These are phyloP conservation scores for Sporothrix euskadiensis DNA, from an alignment of 2,329 filamentous ascomycete species.

Conservation along the genomic window DNA sequence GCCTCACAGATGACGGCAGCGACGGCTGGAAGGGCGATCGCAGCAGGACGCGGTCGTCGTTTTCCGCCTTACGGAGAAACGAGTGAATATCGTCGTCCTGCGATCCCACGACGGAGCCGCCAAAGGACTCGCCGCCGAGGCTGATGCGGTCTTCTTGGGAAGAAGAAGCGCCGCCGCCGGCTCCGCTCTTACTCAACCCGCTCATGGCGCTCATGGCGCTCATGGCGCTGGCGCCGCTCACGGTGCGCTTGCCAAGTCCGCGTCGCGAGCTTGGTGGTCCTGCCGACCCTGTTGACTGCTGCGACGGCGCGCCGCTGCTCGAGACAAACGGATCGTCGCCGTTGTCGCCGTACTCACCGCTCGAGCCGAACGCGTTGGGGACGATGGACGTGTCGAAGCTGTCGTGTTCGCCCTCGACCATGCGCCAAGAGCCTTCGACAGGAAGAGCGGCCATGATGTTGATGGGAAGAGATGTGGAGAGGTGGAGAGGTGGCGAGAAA, in stretches of 20 bases:
- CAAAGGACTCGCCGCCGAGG: constrained; percentile 40
- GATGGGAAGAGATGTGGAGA: background rate
- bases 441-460: constrained; percentile 37
- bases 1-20: constrained; percentile 44
- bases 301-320: constrained; percentile 43
- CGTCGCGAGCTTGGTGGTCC: background rate
- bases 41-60: constrained; percentile 58
- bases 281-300: constrained; percentile 34
- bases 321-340: constrained; percentile 21
- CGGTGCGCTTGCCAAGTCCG: constrained; percentile 6
- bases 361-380: constrained; percentile 46
- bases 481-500: background rate
- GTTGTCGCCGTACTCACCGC: constrained; percentile 35
- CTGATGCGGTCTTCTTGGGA: constrained; percentile 19
- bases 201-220: background rate
- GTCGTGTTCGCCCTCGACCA: constrained; percentile 62
- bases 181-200: background rate
- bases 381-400: constrained; percentile 60
- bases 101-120: constrained; percentile 48
- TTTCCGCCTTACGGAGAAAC: constrained; percentile 55
- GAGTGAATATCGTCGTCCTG: constrained; percentile 58
- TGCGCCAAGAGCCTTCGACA: constrained; percentile 60
- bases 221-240: constrained; percentile 2
- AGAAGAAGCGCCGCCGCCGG: constrained; percentile 1
- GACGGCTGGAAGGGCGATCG: constrained; percentile 58